These are phyloP conservation scores for Herpetospermum pedunculosum DNA, from an alignment of 306 rosid genomes.

Conservation along the genomic window DNA sequence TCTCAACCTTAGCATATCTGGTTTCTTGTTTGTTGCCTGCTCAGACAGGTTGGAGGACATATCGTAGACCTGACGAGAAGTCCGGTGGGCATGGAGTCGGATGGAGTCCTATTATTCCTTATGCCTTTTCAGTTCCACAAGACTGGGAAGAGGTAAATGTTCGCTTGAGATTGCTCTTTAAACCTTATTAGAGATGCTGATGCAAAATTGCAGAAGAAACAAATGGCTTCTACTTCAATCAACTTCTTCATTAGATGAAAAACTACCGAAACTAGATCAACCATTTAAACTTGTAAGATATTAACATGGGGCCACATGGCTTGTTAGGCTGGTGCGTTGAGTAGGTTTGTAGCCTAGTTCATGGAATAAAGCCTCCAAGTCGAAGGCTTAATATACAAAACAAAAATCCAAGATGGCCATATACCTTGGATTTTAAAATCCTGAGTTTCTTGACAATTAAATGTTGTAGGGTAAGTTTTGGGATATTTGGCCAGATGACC, in stretches of 20 bases:
- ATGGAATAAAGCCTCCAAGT: neutral
- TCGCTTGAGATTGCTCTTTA: neutral
- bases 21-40: conserved; percentile 28
- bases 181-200: neutral
- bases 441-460: neutral
- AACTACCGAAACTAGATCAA: neutral
- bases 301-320: too few relatives aligned
- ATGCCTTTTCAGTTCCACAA: conserved; percentile 65
- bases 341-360: neutral
- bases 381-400: neutral
- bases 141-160: conserved; percentile 83
- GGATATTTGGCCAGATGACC: too few relatives aligned
- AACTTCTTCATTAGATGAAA: neutral
- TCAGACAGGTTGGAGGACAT: conserved; percentile 99
- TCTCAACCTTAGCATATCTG: neutral
- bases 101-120: conserved; percentile 99
- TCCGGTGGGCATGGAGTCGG: conserved; percentile 99
- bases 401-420: neutral
- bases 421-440: neutral
- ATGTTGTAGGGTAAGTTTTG: neutral
- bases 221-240: neutral
- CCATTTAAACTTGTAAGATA: neutral
- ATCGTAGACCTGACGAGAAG: conserved; percentile 94
- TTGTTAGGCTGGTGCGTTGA: neutral
- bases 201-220: neutral